Conservation (phyloP, 176 grass and related monocot genomes). For the Echinochloa phyllopogon region DNA sequence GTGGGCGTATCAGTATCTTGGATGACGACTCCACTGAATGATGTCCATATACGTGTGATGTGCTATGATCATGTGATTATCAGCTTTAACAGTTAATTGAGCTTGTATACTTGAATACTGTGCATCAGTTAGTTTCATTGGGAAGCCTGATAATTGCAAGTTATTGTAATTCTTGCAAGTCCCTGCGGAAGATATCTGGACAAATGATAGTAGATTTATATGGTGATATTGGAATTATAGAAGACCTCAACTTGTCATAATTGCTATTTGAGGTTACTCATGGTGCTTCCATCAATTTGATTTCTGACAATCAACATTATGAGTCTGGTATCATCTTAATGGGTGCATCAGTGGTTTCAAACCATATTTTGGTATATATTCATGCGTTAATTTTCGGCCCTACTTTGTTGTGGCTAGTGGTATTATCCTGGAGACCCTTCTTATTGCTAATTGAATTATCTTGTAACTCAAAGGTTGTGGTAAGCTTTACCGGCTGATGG, state of each 20-base stretch:
- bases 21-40: conserved; percentile 44
- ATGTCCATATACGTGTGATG: conserved; percentile 30
- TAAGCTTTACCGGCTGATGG: conserved; percentile 76
- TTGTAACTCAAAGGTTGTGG: conserved; percentile 70
- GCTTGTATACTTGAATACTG: conserved; percentile 45
- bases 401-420: conserved; percentile 68
- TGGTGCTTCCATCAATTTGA: conserved; percentile 48
- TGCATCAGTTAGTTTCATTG: conserved; percentile 57
- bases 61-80: conserved; percentile 43
- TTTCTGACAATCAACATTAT: conserved; percentile 63
- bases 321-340: conserved; percentile 46
- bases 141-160: conserved; percentile 53
- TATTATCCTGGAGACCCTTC: conserved; percentile 62
- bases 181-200: conserved; percentile 55
- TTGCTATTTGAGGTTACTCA: conserved; percentile 48
- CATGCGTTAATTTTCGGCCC: conserved; percentile 55
- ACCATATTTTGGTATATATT: conserved; percentile 55
- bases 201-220: conserved; percentile 46
- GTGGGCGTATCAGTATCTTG: conserved; percentile 48
- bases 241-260: conserved; percentile 52
- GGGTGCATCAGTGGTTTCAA: conserved; percentile 51
- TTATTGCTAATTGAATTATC: conserved; percentile 74
- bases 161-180: conserved; percentile 44
- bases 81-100: conserved; percentile 55
- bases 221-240: conserved; percentile 56